These are phyloP conservation scores for Cenchrus purpureus DNA, from an alignment of 176 grass and related monocot genomes.

Conservation along the genomic window DNA sequence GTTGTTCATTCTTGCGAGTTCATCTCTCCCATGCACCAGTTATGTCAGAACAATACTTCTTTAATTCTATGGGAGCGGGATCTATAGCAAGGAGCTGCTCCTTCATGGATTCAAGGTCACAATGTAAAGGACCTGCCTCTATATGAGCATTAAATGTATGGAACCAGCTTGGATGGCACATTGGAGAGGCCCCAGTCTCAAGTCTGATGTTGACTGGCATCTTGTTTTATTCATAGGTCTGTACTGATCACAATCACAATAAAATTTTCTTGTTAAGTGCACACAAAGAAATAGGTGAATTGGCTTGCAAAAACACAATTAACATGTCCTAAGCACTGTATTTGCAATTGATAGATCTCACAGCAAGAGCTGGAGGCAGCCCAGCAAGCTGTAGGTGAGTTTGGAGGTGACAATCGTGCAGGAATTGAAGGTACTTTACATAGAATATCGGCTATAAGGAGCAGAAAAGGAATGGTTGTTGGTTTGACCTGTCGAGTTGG, in stretches of 20 bases:
- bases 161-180: too few species aligned
- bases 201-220: neutral
- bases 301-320: neutral
- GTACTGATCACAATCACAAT: neutral
- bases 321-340: slow-evolving; percentile 21
- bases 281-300: neutral
- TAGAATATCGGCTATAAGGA: slow-evolving; percentile 98
- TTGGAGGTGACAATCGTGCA: slow-evolving; percentile 92
- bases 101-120: too few species aligned
- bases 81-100: too few species aligned
- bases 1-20: too few species aligned
- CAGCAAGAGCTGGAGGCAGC: slow-evolving; percentile 86
- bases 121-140: too few species aligned
- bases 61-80: too few species aligned
- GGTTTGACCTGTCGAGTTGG: slow-evolving; percentile 97
- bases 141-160: too few species aligned
- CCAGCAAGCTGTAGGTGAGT: slow-evolving; percentile 82
- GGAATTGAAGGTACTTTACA: slow-evolving; percentile 97
- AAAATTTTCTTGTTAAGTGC: neutral
- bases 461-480: slow-evolving; percentile 92
- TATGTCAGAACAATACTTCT: too few species aligned
- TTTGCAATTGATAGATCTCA: slow-evolving; percentile 68
- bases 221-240: slow-evolving; percentile 15
- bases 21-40: too few species aligned
- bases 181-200: neutral